Conservation (phyloP, 2,329 filamentous ascomycete species). For the Pseudocercospora macadamiae region DNA sequence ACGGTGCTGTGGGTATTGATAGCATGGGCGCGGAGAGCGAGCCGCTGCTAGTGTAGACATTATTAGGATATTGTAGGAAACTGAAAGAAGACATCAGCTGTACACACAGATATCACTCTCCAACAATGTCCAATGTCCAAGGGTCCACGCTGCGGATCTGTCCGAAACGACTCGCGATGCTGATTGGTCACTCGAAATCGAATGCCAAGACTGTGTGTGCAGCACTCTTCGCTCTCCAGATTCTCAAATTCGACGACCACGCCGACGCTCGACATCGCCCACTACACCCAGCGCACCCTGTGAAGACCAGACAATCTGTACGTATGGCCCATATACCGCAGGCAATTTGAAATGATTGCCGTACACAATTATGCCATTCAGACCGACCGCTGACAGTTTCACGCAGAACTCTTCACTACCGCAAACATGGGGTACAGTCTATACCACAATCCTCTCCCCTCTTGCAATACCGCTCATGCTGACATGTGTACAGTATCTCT, state of each 20-base stretch:
- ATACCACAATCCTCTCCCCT: constrained; percentile 28
- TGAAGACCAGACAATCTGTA: constrained; percentile 28
- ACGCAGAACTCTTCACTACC: constrained; percentile 34
- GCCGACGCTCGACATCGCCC: constrained; percentile 25
- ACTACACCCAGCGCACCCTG: constrained; percentile 25
- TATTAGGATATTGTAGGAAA: background rate
- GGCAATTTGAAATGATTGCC: background rate
- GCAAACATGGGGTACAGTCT: constrained; percentile 57
- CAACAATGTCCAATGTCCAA: too few species aligned
- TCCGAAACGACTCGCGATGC: too few species aligned
- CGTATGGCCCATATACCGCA: background rate
- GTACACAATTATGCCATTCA: background rate
- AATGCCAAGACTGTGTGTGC: background rate
- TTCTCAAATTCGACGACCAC: background rate
- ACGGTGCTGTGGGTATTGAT: constrained; percentile 35
- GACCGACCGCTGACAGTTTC: constrained; percentile 17
- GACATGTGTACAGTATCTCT: constrained; percentile 74
- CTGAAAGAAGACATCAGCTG: too few species aligned
- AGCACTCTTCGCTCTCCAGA: background rate
- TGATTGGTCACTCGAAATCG: too few species aligned
- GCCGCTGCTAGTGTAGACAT: constrained; percentile 27
- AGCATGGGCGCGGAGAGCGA: constrained; percentile 25
- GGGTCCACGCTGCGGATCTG: too few species aligned
- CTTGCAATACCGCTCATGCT: constrained; percentile 35
- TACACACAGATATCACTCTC: too few species aligned